Evolutionary conservation across 164 flowering plant genomes (phyloP), one percentile per base, ranked within the genome.

Genomic region (Berberis vulgaris): DNA sequence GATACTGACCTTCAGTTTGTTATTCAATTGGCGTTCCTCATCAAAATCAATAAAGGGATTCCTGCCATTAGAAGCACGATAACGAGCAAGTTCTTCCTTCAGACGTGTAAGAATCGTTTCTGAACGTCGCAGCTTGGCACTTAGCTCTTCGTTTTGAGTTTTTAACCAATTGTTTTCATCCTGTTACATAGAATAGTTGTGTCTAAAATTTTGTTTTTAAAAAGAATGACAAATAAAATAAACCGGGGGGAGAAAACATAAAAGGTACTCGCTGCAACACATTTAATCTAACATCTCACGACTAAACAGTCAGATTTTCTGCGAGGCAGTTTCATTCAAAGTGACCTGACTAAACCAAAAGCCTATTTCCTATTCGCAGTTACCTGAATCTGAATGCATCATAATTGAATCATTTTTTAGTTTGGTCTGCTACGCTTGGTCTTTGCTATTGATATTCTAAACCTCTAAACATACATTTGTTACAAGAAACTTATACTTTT

Each of bases 131-230:
- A 91, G 75, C 78, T 82, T 89, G 49, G 69, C 61, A 67, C 74
- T 67, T 10, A 94, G 85, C 7, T 84, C 90, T 62, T 85, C 96
- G 67, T 89, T 91, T 64, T 86, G 96, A 60, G 49, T 46, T 73
- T 81, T 91, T 65, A 94, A 72, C 58, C 45, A 52, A 71, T 89
- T 86, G 79, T 91, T 94, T 69, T 94, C 97, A 60, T 94, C 99
- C 98, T 94, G 83, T 75, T 57, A 57, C 69, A 76, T 67, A 10
- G 44, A 2, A 13, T 2, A 38, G 59, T 66, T 41, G 56, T 4
- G 10, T 43, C 43, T 26, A 3, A 49, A 43, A 58, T 49, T 49
- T 50, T 39, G 52, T 7, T 54, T 57, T 49, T 10, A 56, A 12
- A 39, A 49, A 7, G 44, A 62, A 50, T 43, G 8, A 52, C 10